Percentiles rank a stretch among this genome's conserved stretches.
These are phyloP conservation scores for Leccinum broughii DNA, from an alignment of 768 basidiomycete species.

Conservation along the genomic window DNA sequence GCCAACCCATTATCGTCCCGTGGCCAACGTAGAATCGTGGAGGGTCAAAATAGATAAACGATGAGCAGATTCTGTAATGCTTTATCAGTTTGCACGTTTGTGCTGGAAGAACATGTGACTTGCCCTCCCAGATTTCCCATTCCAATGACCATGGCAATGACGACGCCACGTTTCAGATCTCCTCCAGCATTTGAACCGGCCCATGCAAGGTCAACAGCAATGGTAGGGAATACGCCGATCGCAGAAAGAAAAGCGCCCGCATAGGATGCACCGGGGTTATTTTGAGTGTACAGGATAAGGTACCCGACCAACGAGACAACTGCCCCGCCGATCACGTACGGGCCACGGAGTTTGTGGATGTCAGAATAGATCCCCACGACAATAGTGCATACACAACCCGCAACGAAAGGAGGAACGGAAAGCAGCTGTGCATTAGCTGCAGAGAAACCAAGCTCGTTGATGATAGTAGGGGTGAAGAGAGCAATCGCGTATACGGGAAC, in stretches of 20 bases:
- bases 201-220: slow-evolving; percentile 54
- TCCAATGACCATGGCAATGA: slow-evolving; percentile 54
- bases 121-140: slow-evolving; percentile 57
- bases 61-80: slow-evolving; percentile 38
- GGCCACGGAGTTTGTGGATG: slow-evolving; percentile 44
- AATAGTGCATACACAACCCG: slow-evolving; percentile 47
- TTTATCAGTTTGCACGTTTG: slow-evolving; percentile 6
- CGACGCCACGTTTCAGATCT: slow-evolving; percentile 51
- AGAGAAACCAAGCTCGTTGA: slow-evolving; percentile 49
- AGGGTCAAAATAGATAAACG: slow-evolving; percentile 41
- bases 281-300: slow-evolving; percentile 44
- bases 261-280: slow-evolving; percentile 35
- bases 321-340: slow-evolving; percentile 46
- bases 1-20: slow-evolving; percentile 38
- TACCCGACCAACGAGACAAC: slow-evolving; percentile 52
- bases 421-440: slow-evolving; percentile 51
- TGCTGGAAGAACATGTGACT: slow-evolving; percentile 19
- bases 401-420: slow-evolving; percentile 51
- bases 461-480: slow-evolving; percentile 53
- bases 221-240: slow-evolving; percentile 52
- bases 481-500: slow-evolving; percentile 50
- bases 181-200: slow-evolving; percentile 56
- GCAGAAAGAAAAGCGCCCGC: slow-evolving; percentile 51
- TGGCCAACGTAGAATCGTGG: slow-evolving; percentile 41
- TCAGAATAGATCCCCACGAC: slow-evolving; percentile 44